These are phyloP conservation scores for Trichosporon coremiiforme DNA, from an alignment of 1,284 basidiomycete genomes.

Conservation along the genomic window DNA sequence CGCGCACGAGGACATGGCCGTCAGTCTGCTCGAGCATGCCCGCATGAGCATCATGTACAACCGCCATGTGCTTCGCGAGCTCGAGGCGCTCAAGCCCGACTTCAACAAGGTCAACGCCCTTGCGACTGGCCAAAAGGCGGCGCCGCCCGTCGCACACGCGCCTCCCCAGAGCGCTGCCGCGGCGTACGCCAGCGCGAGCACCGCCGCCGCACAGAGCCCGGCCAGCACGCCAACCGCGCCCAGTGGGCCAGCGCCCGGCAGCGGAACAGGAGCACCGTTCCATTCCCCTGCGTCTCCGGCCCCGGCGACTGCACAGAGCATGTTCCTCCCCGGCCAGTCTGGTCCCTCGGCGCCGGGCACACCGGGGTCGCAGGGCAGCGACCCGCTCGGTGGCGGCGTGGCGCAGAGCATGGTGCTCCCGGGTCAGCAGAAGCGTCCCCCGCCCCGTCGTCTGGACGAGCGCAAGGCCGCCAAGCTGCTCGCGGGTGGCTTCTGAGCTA, in stretches of 20 bases:
- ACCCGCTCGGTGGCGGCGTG: conserved; percentile 35
- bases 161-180: neutral
- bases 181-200: conserved; percentile 13
- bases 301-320: conserved; percentile 38
- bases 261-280: conserved; percentile 1
- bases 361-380: conserved; percentile 8
- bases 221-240: neutral
- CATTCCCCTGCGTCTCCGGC: conserved; percentile 21
- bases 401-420: conserved; percentile 52
- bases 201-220: neutral
- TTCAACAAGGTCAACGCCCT: conserved; percentile 56
- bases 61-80: conserved; percentile 77
- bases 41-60: conserved; percentile 88
- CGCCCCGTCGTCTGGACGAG: conserved; percentile 46
- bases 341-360: conserved; percentile 27
- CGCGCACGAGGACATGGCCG: conserved; percentile 83
- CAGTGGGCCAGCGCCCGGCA: neutral
- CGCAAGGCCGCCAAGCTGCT: conserved; percentile 53
- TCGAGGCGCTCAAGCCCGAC: conserved; percentile 79
- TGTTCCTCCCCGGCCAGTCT: conserved; percentile 48
- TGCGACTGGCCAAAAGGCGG: neutral
- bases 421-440: conserved; percentile 33
- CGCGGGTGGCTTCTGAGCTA: conserved; percentile 49
- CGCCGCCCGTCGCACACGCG: neutral
- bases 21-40: conserved; percentile 84